These are phyloP conservation scores for Oryza brachyantha DNA, from an alignment of 176 grass and related monocot species.

Conservation along the genomic window DNA sequence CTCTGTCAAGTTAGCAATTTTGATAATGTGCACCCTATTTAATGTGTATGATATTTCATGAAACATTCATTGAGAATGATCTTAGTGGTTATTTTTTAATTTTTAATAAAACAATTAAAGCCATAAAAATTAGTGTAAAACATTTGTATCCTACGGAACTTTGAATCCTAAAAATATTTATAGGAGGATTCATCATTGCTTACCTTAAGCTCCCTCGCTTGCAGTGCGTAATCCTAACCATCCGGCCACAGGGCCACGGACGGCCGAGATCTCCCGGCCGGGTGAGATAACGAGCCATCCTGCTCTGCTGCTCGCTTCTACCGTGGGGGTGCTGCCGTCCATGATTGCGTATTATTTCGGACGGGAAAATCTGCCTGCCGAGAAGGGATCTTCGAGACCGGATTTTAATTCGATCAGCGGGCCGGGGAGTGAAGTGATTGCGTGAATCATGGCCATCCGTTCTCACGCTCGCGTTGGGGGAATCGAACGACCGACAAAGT, in stretches of 20 bases:
- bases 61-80: no score
- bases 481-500: slow-evolving; percentile 13
- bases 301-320: no score
- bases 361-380: neutral
- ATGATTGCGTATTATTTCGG: slow-evolving; percentile 18
- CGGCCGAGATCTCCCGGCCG: neutral
- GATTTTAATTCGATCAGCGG: no score
- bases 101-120: no score
- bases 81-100: no score
- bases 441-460: slow-evolving; percentile 10
- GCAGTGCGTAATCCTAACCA: neutral
- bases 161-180: no score
- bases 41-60: no score
- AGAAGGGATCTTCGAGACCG: neutral
- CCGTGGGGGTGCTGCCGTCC: neutral
- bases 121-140: no score
- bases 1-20: no score
- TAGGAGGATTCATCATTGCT: neutral
- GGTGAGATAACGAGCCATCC: neutral
- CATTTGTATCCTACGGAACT: no score
- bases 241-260: neutral
- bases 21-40: no score
- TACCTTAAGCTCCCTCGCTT: neutral
- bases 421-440: slow-evolving; percentile 37
- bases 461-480: neutral